Base-by-base conservation (phyloP, 2,329 filamentous ascomycete genomes). In the Diplodia intermedia region DNA sequence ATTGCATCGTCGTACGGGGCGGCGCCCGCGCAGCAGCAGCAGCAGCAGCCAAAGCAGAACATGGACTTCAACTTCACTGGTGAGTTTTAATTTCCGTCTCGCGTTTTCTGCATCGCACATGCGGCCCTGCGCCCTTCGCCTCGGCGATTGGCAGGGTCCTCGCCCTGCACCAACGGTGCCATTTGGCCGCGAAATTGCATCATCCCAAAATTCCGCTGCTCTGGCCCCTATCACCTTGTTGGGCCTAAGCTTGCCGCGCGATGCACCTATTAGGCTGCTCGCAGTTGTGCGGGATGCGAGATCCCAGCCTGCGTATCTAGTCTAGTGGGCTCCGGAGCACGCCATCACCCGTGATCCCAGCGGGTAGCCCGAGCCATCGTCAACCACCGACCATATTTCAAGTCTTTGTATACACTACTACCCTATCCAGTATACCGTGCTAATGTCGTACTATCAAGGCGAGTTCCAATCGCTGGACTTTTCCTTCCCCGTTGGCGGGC, bases 401-500 rank as follows among this genome's bases (percentile, higher is more conserved):
- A 63, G 50, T 43, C 60, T n/a, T 53, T 60, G 57, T 63, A 56
- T 63, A 63, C 18, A 38, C 60, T 52, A 20, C 60, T 65, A 56
- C 61, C 23, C 29, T 52, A 65, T 56, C 38, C 50, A 55, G 52
- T 50, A 57, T 38, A 54, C 55, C 23, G 47, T 66, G 49, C 67
- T 69, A 50, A 69, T 69, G 67, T 52, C 50, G 26, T 68, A 75
- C 50, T 77, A 76, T 66, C 70, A 73, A 81, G 77, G 76, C 73
- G 78, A 81, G 72, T 84, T 80, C 73, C 78, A 79, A 69, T 84
- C 82, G 71, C 74, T 77, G 74, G 82, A 84, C 72, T 83, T 83
- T 72, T 77, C 76, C 72, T 82, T 81, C 76, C 56, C 65, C 14
- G 65, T 78, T 57, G 72, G 77, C 62, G 72, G 76, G 55, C 70